phyloP scores from a whole-genome alignment of 2,329 filamentous ascomycete genomes.

The Exophiala spinifera region DNA sequence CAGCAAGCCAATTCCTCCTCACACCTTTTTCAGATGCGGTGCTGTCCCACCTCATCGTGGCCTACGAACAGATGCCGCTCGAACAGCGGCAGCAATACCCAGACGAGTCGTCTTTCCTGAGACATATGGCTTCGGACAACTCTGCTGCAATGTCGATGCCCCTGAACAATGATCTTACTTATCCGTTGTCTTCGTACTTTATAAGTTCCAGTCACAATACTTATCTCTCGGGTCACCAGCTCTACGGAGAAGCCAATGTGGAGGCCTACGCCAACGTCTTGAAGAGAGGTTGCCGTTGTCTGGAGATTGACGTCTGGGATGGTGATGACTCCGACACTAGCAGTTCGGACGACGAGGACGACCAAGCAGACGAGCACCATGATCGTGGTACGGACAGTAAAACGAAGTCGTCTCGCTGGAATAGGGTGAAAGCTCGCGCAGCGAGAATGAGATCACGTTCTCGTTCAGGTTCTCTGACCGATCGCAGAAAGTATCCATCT shows the following conservation, averaged over 20 bases:
- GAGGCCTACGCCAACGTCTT: constrained; percentile 77
- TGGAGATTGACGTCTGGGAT: constrained; percentile 95
- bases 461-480: constrained; percentile 14
- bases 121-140: constrained; percentile 48
- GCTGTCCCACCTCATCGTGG: constrained; percentile 34
- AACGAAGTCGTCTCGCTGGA: constrained; percentile 24
- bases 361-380: constrained; percentile 10
- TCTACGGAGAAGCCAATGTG: constrained; percentile 71
- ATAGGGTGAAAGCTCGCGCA: constrained; percentile 25
- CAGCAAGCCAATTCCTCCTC: constrained; percentile 5
- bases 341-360: constrained; percentile 28
- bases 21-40: constrained; percentile 34
- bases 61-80: constrained; percentile 35
- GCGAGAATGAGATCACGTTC: constrained; percentile 23
- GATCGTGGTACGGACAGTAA: constrained; percentile 1
- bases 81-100: constrained; percentile 17
- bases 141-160: constrained; percentile 44
- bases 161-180: constrained; percentile 57
- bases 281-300: constrained; percentile 75
- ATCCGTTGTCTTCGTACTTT: constrained; percentile 82
- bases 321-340: constrained; percentile 51
- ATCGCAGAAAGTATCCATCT: background rate
- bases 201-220: constrained; percentile 96
- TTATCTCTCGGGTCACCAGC: constrained; percentile 82
- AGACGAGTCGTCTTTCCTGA: constrained; percentile 34